Evolutionary conservation across 108 stramenopile genomes (phyloP), one percentile per base, ranked within the genome.

Genomic region (Cyclotella atomus): DNA sequence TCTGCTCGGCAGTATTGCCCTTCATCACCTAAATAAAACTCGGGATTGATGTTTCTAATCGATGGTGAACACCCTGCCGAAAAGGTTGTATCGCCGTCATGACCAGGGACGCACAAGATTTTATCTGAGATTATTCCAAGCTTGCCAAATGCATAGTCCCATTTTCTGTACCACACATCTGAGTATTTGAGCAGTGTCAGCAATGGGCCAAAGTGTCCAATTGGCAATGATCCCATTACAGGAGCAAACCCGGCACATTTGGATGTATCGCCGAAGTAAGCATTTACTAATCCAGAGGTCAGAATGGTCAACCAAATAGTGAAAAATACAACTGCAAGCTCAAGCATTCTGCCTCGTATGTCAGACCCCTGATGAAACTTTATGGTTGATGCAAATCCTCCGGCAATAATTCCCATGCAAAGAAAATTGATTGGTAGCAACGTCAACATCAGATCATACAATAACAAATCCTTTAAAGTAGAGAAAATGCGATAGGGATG

Each of bases 281-380:
- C 91, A 29, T 84, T 79, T 24, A 95, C 76, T 6, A 95, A 64
- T n/a, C 90, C 90, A 83, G 89, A 90, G 1, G 83, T 70, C 19
- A 93, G 72, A 25, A 66, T n/a, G 0, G 84, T 81, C 65, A 91
- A 70, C 78, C 79, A 85, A n/a, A 79, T n/a, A 7, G 94, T 93
- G 17, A 79, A 49, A 36, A 90, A 29, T 10, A 95, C 69, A 17
- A 92, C 89, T 15, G 75, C 56, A 16, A 84, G 20, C 79, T 95
- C 94, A 33, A 91, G 83, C 16, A 79, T 73, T 25, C 94, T 83
- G 1, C 94, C 94, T 9, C 94, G 87, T 10, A 91, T 77, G 66
- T 95, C 94, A 66, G 91, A 50, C 16, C 90, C 94, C 34, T 59
- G 56, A 43, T 35, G 65, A 32, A 82, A 85, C 71, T 95, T 95